Conservation (phyloP, 345 rosid species). For the Eucalyptus dawsonii region DNA sequence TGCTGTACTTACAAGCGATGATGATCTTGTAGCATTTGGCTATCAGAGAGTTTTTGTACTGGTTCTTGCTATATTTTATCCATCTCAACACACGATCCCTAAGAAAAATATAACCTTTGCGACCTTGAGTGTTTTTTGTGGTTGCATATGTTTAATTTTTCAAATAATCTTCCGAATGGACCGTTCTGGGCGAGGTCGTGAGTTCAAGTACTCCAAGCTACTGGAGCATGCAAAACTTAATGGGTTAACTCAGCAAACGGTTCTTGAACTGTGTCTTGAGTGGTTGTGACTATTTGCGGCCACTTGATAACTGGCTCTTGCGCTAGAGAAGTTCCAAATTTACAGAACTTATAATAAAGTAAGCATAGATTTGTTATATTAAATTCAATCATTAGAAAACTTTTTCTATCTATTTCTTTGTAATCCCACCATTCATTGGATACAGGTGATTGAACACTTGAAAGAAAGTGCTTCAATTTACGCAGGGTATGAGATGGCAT, state of each 20-base stretch:
- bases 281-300: conserved; percentile 83
- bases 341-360: conserved; percentile 76
- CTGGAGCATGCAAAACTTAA: conserved; percentile 28
- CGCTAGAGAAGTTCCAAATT: not conserved
- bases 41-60: conserved; percentile 34
- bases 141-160: not conserved
- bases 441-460: conserved; percentile 66
- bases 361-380: not conserved
- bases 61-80: not conserved
- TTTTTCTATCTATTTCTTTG: too few relatives aligned
- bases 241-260: conserved; percentile 64
- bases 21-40: conserved; percentile 36
- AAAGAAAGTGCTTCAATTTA: conserved; percentile 67
- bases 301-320: conserved; percentile 65
- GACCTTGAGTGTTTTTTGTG: not conserved
- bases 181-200: conserved; percentile 53
- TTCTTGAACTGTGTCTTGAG: conserved; percentile 85
- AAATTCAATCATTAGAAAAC: not conserved
- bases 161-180: conserved; percentile 63
- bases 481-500: conserved; percentile 27
- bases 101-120: not conserved
- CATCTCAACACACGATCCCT: too few relatives aligned
- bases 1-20: conserved; percentile 80
- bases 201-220: conserved; percentile 54
- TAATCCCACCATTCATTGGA: too few relatives aligned